These are phyloP conservation scores for Conticribra guillardii DNA, from an alignment of 108 stramenopile genomes.

Conservation along the genomic window DNA sequence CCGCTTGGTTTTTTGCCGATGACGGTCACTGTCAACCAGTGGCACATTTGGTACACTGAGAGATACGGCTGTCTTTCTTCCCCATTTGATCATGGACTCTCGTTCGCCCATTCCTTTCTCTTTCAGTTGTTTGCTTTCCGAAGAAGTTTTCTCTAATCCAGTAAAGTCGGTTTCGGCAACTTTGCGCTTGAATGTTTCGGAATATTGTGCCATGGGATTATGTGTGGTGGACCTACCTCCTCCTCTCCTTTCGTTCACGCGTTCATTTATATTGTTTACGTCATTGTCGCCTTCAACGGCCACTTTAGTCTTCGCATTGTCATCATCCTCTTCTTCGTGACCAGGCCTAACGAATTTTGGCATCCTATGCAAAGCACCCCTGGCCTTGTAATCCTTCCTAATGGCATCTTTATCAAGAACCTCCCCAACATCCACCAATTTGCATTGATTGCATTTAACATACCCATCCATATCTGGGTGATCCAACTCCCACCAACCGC, in stretches of 20 bases:
- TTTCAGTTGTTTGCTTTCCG: not conserved
- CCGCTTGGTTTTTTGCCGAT: not conserved
- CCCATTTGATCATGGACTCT: slow-evolving; percentile 16
- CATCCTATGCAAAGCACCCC: not conserved
- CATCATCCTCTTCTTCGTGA: not conserved
- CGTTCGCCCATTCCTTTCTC: not conserved
- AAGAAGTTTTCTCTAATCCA: not conserved
- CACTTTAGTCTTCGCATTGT: no score
- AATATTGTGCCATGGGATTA: not conserved
- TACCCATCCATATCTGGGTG: slow-evolving; percentile 1
- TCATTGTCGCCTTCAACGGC: slow-evolving; percentile 1
- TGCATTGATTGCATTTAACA: slow-evolving; percentile 1
- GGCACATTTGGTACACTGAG: slow-evolving; percentile 6
- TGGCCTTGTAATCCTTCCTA: not conserved
- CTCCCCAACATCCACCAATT: slow-evolving; percentile 21
- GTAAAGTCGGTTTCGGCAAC: not conserved
- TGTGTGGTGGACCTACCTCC: no score
- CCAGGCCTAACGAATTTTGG: slow-evolving; percentile 7
- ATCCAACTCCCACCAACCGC: slow-evolving; percentile 28
- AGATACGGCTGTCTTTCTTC: slow-evolving; percentile 7
- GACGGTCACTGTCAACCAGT: no score
- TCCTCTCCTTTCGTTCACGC: not conserved
- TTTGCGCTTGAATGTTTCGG: not conserved
- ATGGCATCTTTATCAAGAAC: slow-evolving; percentile 9
- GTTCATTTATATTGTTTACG: not conserved